These are phyloP conservation scores for Amaranthus cruentus DNA, from an alignment of 148 eudicot species.

Conservation along the genomic window DNA sequence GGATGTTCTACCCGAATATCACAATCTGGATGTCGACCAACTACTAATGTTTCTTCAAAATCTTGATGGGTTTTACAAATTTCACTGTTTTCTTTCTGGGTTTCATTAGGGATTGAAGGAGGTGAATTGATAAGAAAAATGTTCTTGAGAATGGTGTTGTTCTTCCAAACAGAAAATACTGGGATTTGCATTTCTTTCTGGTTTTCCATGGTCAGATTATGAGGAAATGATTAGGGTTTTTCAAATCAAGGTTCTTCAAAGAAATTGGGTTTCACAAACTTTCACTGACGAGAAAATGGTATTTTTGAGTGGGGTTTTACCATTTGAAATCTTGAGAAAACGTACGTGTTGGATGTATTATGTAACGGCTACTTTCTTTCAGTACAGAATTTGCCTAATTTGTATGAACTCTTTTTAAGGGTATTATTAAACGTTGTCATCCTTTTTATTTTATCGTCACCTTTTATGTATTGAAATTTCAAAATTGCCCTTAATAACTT, in stretches of 20 bases:
- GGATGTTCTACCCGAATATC: slow-evolving; percentile 81
- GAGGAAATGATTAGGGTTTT: slow-evolving; percentile 12
- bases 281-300: too few relatives aligned
- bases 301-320: background rate
- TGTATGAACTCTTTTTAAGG: too few relatives aligned
- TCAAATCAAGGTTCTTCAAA: background rate
- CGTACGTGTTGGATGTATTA: slow-evolving; percentile 20
- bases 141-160: slow-evolving; percentile 72
- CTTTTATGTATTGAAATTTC: too few relatives aligned
- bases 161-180: slow-evolving; percentile 71
- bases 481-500: too few relatives aligned
- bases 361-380: slow-evolving; percentile 28
- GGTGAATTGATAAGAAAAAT: slow-evolving; percentile 57
- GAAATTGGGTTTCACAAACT: too few relatives aligned
- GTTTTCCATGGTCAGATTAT: slow-evolving; percentile 24
- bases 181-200: slow-evolving; percentile 57
- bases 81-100: slow-evolving; percentile 2
- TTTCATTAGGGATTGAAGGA: slow-evolving; percentile 20
- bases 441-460: too few relatives aligned
- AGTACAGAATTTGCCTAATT: background rate
- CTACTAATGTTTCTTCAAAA: slow-evolving; percentile 47
- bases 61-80: slow-evolving; percentile 28
- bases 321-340: slow-evolving; percentile 24
- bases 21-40: slow-evolving; percentile 87
- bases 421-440: too few relatives aligned